Percentiles rank a stretch among this genome's conserved stretches.
Evolutionary conservation across 164 flowering plant species (phyloP).

Genomic region (Taxillus chinensis): DNA sequence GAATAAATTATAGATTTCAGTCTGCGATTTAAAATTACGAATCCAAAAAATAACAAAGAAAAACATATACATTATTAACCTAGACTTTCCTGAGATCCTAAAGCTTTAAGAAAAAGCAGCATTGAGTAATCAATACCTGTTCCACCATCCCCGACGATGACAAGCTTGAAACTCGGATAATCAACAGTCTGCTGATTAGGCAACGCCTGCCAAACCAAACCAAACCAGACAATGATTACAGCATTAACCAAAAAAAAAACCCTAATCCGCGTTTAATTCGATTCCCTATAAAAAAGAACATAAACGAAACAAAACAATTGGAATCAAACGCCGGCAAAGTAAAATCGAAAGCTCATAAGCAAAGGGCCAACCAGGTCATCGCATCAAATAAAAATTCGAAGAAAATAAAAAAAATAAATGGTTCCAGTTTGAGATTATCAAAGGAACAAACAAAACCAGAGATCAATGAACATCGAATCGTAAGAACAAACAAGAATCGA

Average conservation of each 20-base stretch:
- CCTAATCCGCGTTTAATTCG: background rate
- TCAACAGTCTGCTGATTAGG: conserved; percentile 63
- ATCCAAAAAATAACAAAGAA: background rate
- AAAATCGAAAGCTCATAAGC: background rate
- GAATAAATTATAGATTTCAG: no score
- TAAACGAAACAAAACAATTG: background rate
- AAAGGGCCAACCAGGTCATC: no score
- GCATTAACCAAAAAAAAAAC: conserved; percentile 1
- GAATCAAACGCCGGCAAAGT: background rate
- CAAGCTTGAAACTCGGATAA: conserved; percentile 79
- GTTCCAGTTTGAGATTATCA: no score
- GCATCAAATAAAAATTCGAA: no score
- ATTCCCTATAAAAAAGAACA: background rate
- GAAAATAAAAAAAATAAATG: no score
- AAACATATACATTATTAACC: background rate
- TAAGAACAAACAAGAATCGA: background rate
- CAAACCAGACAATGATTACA: background rate
- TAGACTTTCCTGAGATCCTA: background rate
- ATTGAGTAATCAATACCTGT: conserved; percentile 26
- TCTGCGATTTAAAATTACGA: no score
- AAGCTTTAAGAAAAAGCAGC: background rate
- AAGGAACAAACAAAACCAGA: no score
- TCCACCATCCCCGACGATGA: conserved; percentile 73
- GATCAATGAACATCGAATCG: background rate
- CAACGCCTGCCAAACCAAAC: conserved; percentile 34